A percentile compares a stretch with the other conserved stretches of the same genome.
Conservation (phyloP, 441 rosid species). For the Erodium texanum region DNA sequence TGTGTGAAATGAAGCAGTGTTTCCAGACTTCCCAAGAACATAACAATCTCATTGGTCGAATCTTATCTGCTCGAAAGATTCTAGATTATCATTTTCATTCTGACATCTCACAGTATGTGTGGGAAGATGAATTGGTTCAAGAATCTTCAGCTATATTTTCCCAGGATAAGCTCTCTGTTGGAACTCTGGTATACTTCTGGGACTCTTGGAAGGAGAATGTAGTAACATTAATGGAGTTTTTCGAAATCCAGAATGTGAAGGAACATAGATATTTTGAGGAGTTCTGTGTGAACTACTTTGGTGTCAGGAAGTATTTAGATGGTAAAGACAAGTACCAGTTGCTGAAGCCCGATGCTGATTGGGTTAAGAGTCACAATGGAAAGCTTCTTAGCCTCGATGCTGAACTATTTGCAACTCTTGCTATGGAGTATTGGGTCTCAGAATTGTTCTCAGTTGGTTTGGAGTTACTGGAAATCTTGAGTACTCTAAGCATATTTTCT, state of each 20-base stretch:
- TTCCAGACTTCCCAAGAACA: slow-evolving; percentile 24
- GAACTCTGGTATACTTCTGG: slow-evolving; percentile 34
- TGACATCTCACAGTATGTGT: slow-evolving; percentile 19
- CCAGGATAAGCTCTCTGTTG: slow-evolving; percentile 18
- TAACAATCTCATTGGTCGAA: slow-evolving; percentile 29
- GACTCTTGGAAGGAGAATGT: slow-evolving; percentile 33
- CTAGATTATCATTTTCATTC: slow-evolving; percentile 32
- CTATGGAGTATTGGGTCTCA: slow-evolving; percentile 28
- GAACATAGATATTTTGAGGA: slow-evolving; percentile 21
- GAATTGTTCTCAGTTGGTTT: slow-evolving; percentile 38
- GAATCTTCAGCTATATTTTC: slow-evolving; percentile 19
- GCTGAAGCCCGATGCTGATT: slow-evolving; percentile 26
- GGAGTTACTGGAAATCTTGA: slow-evolving; percentile 28
- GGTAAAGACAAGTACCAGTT: slow-evolving; percentile 21
- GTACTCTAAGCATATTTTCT: slow-evolving; percentile 15
- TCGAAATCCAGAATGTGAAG: slow-evolving; percentile 12
- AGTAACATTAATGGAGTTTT: slow-evolving; percentile 19
- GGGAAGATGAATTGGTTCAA: slow-evolving; percentile 27
- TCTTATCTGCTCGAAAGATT: slow-evolving; percentile 30
- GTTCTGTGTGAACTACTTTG: slow-evolving; percentile 44
- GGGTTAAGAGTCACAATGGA: slow-evolving; percentile 23
- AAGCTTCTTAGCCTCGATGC: slow-evolving; percentile 19
- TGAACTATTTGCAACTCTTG: slow-evolving; percentile 27
- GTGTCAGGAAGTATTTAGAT: slow-evolving; percentile 25
- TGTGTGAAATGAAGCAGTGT: slow-evolving; percentile 22